A percentile compares a stretch with the other conserved stretches of the same genome.
These are phyloP conservation scores for Penicillium longicatenatum DNA, from an alignment of 495 filamentous ascomycete genomes.

Conservation along the genomic window DNA sequence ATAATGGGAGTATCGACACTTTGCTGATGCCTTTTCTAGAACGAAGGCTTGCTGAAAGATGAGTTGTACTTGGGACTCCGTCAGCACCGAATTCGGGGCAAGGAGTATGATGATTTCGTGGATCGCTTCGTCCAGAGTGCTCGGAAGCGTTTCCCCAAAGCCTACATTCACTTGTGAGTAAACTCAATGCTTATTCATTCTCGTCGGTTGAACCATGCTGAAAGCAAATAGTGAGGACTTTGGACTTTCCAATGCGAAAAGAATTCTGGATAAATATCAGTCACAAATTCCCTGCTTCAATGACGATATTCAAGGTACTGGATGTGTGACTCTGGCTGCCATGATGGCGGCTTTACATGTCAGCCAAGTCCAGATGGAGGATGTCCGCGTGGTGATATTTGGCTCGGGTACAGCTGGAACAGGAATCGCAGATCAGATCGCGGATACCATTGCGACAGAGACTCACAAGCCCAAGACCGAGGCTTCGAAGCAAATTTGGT, in stretches of 20 bases:
- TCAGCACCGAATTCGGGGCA: constrained; percentile 63
- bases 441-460: constrained; percentile 74
- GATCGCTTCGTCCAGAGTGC: constrained; percentile 70
- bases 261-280: constrained; percentile 74
- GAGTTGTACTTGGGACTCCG: constrained; percentile 78
- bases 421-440: constrained; percentile 82
- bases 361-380: constrained; percentile 62
- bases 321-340: constrained; percentile 81
- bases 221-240: constrained; percentile 53
- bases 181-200: neutral
- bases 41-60: constrained; percentile 74
- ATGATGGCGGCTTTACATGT: constrained; percentile 75
- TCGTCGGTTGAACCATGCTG: neutral
- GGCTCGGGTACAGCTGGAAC: constrained; percentile 85
- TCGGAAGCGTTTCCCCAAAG: constrained; percentile 70
- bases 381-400: constrained; percentile 72
- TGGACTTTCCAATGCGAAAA: constrained; percentile 57
- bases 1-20: neutral
- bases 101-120: constrained; percentile 79
- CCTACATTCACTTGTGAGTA: constrained; percentile 78
- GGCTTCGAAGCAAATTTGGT: constrained; percentile 83
- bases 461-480: constrained; percentile 67
- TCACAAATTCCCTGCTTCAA: constrained; percentile 82
- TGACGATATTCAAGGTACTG: constrained; percentile 90
- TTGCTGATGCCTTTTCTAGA: constrained; percentile 41